phyloP scores from a whole-genome alignment of 148 eudicot genomes.

The Nyssa sinensis region DNA sequence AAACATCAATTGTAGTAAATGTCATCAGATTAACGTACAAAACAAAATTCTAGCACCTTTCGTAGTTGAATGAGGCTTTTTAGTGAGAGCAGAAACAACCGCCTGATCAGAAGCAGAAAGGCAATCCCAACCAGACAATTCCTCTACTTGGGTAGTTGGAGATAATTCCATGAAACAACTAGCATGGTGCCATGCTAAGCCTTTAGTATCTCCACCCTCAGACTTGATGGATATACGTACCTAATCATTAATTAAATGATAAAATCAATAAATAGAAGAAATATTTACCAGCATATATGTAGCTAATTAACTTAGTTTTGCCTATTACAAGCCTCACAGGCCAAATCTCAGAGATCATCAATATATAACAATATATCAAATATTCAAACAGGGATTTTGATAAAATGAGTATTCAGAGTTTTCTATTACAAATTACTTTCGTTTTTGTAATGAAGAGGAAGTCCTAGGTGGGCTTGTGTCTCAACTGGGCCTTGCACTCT shows the following conservation, averaged over 20 bases:
- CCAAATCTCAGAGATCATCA: neutral
- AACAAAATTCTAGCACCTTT: conserved; percentile 30
- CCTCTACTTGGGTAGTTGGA: conserved; percentile 57
- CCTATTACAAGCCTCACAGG: neutral
- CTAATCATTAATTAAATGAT: conserved; percentile 33
- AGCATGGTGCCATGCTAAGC: conserved; percentile 92
- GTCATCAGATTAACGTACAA: neutral
- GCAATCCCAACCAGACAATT: conserved; percentile 67
- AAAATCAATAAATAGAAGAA: neutral
- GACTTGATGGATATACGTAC: conserved; percentile 85
- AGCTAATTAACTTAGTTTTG: neutral
- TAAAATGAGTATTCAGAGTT: neutral
- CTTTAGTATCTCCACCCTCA: conserved; percentile 69
- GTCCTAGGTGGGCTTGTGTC: too few relatives aligned
- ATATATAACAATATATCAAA: neutral
- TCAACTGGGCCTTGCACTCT: too few relatives aligned
- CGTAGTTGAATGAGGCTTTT: conserved; percentile 49
- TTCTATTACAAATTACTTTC: too few relatives aligned
- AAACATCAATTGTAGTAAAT: neutral
- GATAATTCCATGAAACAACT: conserved; percentile 58
- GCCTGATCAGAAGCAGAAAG: conserved; percentile 66
- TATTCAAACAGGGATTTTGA: neutral
- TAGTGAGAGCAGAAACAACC: conserved; percentile 40
- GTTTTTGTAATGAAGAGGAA: too few relatives aligned
- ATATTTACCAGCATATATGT: too few relatives aligned